Evolutionary conservation across 768 basidiomycete species (phyloP), one percentile per base, ranked within the genome.

Genomic region (Auriscalpium vulgare): DNA sequence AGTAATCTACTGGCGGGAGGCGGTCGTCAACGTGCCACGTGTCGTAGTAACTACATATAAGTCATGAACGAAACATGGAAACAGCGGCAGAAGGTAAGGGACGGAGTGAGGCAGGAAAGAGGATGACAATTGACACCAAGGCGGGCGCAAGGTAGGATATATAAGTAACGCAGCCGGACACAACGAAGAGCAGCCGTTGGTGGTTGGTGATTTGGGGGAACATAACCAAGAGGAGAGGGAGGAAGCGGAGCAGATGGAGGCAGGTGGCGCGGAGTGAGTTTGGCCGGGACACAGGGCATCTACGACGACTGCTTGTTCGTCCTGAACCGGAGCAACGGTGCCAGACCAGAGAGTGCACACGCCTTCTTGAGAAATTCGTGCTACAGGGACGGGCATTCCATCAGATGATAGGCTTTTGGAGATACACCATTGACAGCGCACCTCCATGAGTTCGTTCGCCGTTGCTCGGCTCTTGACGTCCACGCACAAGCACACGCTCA

Each of bases 401-500:
- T 29, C 29, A 29, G 29, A 56, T 57, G 51, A 58, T 21, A 14
- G 29, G 50, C 59, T 40, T 66, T 8, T 44, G 7, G 21, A 47
- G 38, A 40, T 53, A 44, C n/a, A 52, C 54, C 54, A 55, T 10
- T 45, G 40, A 35, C 29, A 16, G 75, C 87, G 46, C 61, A 94
- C 92, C 73, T 87, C 83, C 3, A 95, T 72, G 59, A 95, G 69
- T 74, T 95, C 92, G 58, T 81, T 82, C 57, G 89, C 92, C 4
- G 91, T 95, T 50, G 95, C 95, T 43, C 95, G 78, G 66, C 91
- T 95, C 64, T 84, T 81, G 50, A 97, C 95, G 69, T 99, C 97
- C 29, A 98, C 97, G 65, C 95, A 98, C 17, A 98, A 70, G 73
- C 97, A 98, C n/a, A 97, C 95, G 54, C 93, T 95, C 65, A 99